Base-by-base conservation (phyloP, 371 early-diverging fungal genomes). In the Apophysomyces sp. region DNA sequence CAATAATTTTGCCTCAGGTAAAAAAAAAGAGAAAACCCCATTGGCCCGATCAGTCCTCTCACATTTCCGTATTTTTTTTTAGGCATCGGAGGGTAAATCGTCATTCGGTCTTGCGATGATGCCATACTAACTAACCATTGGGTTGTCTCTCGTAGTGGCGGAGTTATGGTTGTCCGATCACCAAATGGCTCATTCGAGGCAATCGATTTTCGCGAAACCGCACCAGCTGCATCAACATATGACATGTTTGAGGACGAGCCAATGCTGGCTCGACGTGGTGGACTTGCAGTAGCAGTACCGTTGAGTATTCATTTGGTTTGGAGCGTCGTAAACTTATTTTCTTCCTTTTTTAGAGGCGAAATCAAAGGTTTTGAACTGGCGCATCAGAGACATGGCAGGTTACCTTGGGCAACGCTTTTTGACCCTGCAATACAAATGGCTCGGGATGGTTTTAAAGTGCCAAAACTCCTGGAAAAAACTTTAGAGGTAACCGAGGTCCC, bases 1-100 rank as follows among this genome's bases (percentile, higher is more conserved):
- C 54, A 93, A 99, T 73, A 86, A 84, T 12, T 98, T 96, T 84
- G 89, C 96, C 12, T 89, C 95, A n/a, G 99, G 99, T 54, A 94
- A 96, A 40, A 39, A 13, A 4, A 27, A 40, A 32, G 4, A 18
- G 97, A 31, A 28, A 44, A 27, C 3, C 12, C 26, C 15, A 4
- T 13, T 37, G 12, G 12, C 9, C 11, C 27, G 16, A 16, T 63
- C 51, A 32, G 41, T 55, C 41, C 31, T 2, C 41, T 37, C 6
- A 21, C 58, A 18, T 34, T 7, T 28, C 40, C 13, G 9, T 26
- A 28, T 21, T 30, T 55, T 52, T 52, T 52, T 53, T 21, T 65
- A 76, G 77, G 77, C 24, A 74, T 78, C 56, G 78, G 81, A 57
- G 81, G 81, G 78, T 77, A 76, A 53, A 53, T 34, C 24, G 31